Percentiles rank a stretch among this genome's conserved stretches.
These are phyloP conservation scores for Fusarium sp. DNA, from an alignment of 2,329 filamentous ascomycete genomes.

Conservation along the genomic window DNA sequence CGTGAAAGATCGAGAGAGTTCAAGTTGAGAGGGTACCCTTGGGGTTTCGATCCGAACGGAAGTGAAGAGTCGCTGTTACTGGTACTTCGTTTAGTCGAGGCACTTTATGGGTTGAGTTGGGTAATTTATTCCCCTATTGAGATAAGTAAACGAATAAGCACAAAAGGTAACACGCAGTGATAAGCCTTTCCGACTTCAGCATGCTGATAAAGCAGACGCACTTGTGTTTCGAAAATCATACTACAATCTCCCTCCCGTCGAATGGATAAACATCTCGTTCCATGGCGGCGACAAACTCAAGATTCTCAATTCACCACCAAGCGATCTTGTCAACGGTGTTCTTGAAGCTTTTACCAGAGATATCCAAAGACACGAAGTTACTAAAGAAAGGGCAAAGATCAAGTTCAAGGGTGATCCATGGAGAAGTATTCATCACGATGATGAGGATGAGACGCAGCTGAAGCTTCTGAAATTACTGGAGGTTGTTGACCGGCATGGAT, in stretches of 20 bases:
- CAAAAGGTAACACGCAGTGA: constrained; percentile 4
- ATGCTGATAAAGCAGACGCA: not conserved
- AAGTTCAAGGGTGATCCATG: constrained; percentile 22
- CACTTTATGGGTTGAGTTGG: constrained; percentile 9
- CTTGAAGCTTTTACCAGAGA: constrained; percentile 1
- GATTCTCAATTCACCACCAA: constrained; percentile 15
- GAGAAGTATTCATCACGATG: not conserved
- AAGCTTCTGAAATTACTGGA: constrained; percentile 20
- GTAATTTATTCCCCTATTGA: constrained; percentile 20
- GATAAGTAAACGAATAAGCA: constrained; percentile 3
- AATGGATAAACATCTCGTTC: constrained; percentile 30
- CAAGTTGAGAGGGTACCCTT: constrained; percentile 18
- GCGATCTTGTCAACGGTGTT: constrained; percentile 3
- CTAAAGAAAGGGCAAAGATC: constrained; percentile 9
- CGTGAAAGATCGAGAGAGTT: constrained; percentile 15
- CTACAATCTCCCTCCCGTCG: fast-evolving
- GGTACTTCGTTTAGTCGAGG: constrained; percentile 12
- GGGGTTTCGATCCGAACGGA: constrained; percentile 10
- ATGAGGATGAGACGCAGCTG: constrained; percentile 8
- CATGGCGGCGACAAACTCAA: constrained; percentile 30
- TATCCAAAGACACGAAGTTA: constrained; percentile 10
- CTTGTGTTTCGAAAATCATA: constrained; percentile 20
- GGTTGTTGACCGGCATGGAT: constrained; percentile 11
- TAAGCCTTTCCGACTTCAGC: fast-evolving
- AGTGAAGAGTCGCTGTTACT: constrained; percentile 21